A percentile compares a stretch with the other conserved stretches of the same genome.
Conservation (phyloP, 1,284 basidiomycete species). For the Trichosporon asahii region DNA sequence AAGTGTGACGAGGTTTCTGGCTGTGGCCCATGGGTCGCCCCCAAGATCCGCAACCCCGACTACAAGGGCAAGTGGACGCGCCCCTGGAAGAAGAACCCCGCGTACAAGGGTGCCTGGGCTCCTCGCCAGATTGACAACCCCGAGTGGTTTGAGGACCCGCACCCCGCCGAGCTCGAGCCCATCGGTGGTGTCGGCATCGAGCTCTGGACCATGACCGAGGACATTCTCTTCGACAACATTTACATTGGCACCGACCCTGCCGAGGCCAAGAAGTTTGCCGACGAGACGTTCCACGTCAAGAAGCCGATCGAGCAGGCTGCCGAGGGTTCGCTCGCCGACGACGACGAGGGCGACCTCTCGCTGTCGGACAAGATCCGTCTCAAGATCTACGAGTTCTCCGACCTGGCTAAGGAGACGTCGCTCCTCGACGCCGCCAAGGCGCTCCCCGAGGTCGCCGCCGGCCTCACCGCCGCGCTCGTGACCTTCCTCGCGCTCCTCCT, state of each 20-base stretch:
- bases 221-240: slow-evolving; percentile 88
- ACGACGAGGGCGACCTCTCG: slow-evolving; percentile 35
- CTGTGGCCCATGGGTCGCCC: slow-evolving; percentile 88
- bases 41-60: slow-evolving; percentile 81
- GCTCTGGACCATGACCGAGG: slow-evolving; percentile 98
- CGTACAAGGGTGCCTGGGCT: slow-evolving; percentile 93
- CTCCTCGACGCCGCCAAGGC: slow-evolving; percentile 63
- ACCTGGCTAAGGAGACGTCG: slow-evolving; percentile 32
- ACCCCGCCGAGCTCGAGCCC: slow-evolving; percentile 79
- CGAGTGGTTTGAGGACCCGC: slow-evolving; percentile 80
- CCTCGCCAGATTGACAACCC: slow-evolving; percentile 92
- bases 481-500: slow-evolving; percentile 80
- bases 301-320: slow-evolving; percentile 52
- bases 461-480: slow-evolving; percentile 66
- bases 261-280: slow-evolving; percentile 75
- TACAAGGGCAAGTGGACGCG: slow-evolving; percentile 97
- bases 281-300: slow-evolving; percentile 83
- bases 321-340: slow-evolving; percentile 57
- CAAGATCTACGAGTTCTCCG: slow-evolving; percentile 50
- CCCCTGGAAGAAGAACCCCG: slow-evolving; percentile 93
- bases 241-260: slow-evolving; percentile 83
- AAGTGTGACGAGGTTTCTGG: slow-evolving; percentile 85
- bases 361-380: slow-evolving; percentile 45
- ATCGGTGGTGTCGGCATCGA: slow-evolving; percentile 94
- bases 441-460: slow-evolving; percentile 79